These are phyloP conservation scores for Macrolepiota albuminosa DNA, from an alignment of 768 basidiomycete genomes.

Conservation along the genomic window DNA sequence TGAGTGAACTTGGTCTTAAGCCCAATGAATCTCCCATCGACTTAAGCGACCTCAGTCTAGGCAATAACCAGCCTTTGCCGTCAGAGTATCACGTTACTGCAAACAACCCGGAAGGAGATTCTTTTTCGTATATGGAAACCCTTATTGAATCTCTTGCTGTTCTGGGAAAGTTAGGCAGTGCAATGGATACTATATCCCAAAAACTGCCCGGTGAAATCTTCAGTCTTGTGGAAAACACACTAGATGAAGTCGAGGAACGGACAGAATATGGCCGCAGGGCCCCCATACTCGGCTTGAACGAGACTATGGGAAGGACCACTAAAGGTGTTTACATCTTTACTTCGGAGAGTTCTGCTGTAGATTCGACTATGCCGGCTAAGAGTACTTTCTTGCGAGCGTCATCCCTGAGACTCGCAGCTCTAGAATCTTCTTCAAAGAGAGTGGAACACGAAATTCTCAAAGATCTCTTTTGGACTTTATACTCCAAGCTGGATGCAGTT, in stretches of 20 bases:
- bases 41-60: slow-evolving; percentile 38
- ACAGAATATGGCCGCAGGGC: slow-evolving; percentile 69
- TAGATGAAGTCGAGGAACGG: slow-evolving; percentile 90
- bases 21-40: slow-evolving; percentile 79
- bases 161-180: slow-evolving; percentile 81
- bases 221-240: slow-evolving; percentile 75
- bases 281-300: slow-evolving; percentile 30
- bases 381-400: slow-evolving; percentile 40
- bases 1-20: slow-evolving; percentile 60
- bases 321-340: slow-evolving; percentile 53
- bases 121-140: slow-evolving; percentile 89
- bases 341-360: slow-evolving; percentile 21
- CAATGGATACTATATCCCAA: slow-evolving; percentile 79
- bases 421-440: slow-evolving; percentile 69
- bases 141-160: slow-evolving; percentile 91
- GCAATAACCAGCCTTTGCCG: slow-evolving; percentile 17
- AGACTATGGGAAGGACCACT: slow-evolving; percentile 33
- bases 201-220: slow-evolving; percentile 82
- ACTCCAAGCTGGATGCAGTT: slow-evolving; percentile 93
- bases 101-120: slow-evolving; percentile 84
- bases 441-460: slow-evolving; percentile 80
- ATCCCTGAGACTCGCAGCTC: slow-evolving; percentile 58
- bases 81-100: slow-evolving; percentile 15
- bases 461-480: slow-evolving; percentile 97
- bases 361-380: slow-evolving; percentile 21